These are phyloP conservation scores for Arctostaphylos glauca DNA, from an alignment of 148 eudicot species.

Conservation along the genomic window DNA sequence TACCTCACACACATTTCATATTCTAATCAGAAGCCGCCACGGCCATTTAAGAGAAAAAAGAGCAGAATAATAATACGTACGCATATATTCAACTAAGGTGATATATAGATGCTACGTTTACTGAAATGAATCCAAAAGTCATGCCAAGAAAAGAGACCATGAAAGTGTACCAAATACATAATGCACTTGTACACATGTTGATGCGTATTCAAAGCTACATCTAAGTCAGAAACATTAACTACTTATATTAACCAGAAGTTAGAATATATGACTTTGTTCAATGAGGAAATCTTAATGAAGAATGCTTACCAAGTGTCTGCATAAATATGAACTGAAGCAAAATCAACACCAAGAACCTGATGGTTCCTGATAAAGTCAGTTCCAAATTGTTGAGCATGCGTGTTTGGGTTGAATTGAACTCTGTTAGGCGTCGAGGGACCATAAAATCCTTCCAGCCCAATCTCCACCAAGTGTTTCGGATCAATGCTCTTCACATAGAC, in stretches of 20 bases:
- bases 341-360: conserved; percentile 79
- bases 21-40: background rate
- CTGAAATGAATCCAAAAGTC: background rate
- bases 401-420: conserved; percentile 60
- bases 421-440: conserved; percentile 69
- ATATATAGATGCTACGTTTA: background rate
- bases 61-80: background rate
- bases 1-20: background rate
- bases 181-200: background rate
- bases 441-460: conserved; percentile 83
- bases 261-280: background rate
- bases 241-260: background rate
- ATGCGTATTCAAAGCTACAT: background rate
- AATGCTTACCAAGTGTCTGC: conserved; percentile 50
- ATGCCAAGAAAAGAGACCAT: conserved; percentile 1
- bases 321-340: conserved; percentile 82
- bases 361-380: conserved; percentile 84
- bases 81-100: background rate
- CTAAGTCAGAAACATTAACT: background rate
- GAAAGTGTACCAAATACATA: background rate
- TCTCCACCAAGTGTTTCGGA: conserved; percentile 72
- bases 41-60: background rate
- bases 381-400: conserved; percentile 65
- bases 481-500: conserved; percentile 73
- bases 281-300: background rate